Percentiles rank a stretch among this genome's conserved stretches.
Evolutionary conservation across 2,329 filamentous ascomycete species (phyloP).

Genomic region (Penicillium vulpinum): DNA sequence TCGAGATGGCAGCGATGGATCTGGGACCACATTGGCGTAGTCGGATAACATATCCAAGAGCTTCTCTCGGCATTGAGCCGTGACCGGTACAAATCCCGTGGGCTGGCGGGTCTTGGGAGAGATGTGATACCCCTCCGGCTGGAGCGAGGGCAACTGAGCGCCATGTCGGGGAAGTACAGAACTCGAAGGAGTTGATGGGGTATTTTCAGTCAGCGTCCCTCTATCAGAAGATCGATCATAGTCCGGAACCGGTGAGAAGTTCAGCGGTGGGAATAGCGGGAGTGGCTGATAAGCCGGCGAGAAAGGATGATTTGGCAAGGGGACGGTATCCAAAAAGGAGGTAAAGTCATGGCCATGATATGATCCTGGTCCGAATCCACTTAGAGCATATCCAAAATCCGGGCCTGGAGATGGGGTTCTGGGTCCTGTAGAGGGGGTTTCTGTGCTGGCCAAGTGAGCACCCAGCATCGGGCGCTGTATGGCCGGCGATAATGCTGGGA

Average conservation of each 20-base stretch:
- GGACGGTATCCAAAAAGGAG: constrained; percentile 37
- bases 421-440: constrained; percentile 16
- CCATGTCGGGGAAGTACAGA: constrained; percentile 36
- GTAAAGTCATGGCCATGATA: constrained; percentile 39
- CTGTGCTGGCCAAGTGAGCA: constrained; percentile 10
- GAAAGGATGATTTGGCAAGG: constrained; percentile 35
- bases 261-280: constrained; percentile 32
- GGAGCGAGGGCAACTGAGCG: constrained; percentile 35
- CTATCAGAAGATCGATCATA: constrained; percentile 26
- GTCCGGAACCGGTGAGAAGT: constrained; percentile 27
- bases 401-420: constrained; percentile 24
- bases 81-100: constrained; percentile 32
- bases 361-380: constrained; percentile 13
- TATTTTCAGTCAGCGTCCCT: constrained; percentile 12
- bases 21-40: constrained; percentile 31
- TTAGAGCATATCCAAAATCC: constrained; percentile 25
- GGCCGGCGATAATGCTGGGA: constrained; percentile 4
- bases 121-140: constrained; percentile 31
- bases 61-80: constrained; percentile 33
- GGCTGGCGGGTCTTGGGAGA: constrained; percentile 28
- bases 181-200: constrained; percentile 26
- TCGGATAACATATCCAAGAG: constrained; percentile 22
- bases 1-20: constrained; percentile 31
- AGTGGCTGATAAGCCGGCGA: constrained; percentile 37
- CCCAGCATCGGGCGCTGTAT: constrained; percentile 16